These are phyloP conservation scores for Trichoderma gracile DNA, from an alignment of 2,329 filamentous ascomycete genomes.

Conservation along the genomic window DNA sequence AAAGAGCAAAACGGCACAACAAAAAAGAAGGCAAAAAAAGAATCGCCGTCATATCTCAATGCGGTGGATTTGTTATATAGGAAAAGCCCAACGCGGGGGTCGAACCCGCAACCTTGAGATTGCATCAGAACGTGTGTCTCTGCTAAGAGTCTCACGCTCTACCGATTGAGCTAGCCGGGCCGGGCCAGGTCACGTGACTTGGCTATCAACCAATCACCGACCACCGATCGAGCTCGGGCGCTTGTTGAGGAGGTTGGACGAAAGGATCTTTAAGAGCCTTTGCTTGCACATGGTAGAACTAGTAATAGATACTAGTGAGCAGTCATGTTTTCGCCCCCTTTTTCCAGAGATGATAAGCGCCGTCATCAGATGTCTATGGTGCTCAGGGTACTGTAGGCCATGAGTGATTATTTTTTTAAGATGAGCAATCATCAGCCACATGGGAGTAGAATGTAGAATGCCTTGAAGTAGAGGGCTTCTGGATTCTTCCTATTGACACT, in stretches of 20 bases:
- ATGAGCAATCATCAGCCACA: too few relatives aligned
- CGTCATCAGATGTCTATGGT: too few relatives aligned
- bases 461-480: not conserved
- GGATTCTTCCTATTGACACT: not conserved
- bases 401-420: too few relatives aligned
- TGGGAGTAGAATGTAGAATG: too few relatives aligned
- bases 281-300: too few relatives aligned
- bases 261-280: too few relatives aligned
- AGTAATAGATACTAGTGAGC: too few relatives aligned
- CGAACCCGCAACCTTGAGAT: constrained; percentile 61
- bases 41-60: not conserved
- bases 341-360: too few relatives aligned
- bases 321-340: too few relatives aligned
- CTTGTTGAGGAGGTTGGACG: not conserved
- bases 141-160: constrained; percentile 70
- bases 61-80: constrained; percentile 32
- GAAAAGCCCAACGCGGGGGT: constrained; percentile 47
- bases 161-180: constrained; percentile 49
- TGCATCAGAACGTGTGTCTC: constrained; percentile 28
- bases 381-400: too few relatives aligned
- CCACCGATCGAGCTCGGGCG: not conserved
- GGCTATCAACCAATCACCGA: not conserved
- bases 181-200: constrained; percentile 20
- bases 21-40: not conserved
- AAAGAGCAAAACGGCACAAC: too few relatives aligned